phyloP scores from a whole-genome alignment of 371 early-diverging fungal species.

The Capillidium rhysosporum region DNA sequence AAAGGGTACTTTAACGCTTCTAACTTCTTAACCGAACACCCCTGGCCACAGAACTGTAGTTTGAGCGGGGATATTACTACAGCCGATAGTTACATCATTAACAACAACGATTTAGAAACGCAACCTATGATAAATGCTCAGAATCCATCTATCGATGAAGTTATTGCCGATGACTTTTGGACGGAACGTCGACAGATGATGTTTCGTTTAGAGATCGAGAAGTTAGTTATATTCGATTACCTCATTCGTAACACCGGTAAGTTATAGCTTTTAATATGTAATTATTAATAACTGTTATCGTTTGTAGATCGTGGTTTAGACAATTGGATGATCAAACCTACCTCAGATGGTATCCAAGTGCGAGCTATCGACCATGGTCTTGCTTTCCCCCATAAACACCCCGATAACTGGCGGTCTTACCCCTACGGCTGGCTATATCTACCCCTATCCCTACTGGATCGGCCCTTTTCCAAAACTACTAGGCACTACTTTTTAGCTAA shows the following conservation, averaged over 20 bases:
- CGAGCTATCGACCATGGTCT: slow-evolving; percentile 87
- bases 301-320: slow-evolving; percentile 55
- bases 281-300: neutral
- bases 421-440: slow-evolving; percentile 75
- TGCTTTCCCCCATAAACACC: slow-evolving; percentile 84
- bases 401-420: slow-evolving; percentile 72
- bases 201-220: slow-evolving; percentile 66
- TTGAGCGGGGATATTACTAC: neutral
- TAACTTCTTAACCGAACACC: slow-evolving; percentile 45
- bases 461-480: slow-evolving; percentile 46
- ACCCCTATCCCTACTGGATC: slow-evolving; percentile 26
- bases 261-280: neutral
- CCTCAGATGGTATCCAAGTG: slow-evolving; percentile 20
- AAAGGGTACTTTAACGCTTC: slow-evolving; percentile 64
- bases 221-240: slow-evolving; percentile 67
- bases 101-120: neutral
- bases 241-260: slow-evolving; percentile 75
- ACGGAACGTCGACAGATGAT: slow-evolving; percentile 32
- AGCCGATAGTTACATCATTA: neutral
- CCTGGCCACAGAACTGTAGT: slow-evolving; percentile 17
- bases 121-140: too few species aligned
- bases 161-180: slow-evolving; percentile 23
- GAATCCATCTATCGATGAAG: too few species aligned
- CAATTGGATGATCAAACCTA: slow-evolving; percentile 69
- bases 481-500: slow-evolving; percentile 37